Base-by-base conservation (phyloP, 108 stramenopile species). In the Chaetoceros muelleri region DNA sequence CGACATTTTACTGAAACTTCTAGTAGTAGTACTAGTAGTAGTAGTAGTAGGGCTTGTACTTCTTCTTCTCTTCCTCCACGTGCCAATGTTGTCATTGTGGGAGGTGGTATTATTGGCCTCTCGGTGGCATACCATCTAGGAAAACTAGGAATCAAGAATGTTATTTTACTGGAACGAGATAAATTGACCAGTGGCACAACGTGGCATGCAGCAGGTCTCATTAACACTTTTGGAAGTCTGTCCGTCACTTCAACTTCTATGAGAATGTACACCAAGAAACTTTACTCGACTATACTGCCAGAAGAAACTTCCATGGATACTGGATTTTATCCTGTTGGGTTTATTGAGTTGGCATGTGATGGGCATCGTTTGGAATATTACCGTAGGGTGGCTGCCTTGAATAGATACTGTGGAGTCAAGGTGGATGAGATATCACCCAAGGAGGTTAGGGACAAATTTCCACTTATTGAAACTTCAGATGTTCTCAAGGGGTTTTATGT, bases 121-220 rank as follows among this genome's bases (percentile, higher is more conserved):
- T 84, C 82, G 2, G 73, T 81, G 1, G 79, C 81, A 3, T 89
- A 89, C 55, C 87, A 89, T 58, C 65, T 84, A 34, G 81, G 44
- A 19, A 72, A 81, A 49, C 46, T 66, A 29, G 72, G 75, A 22
- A 69, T 79, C 1, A 19, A 44, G 40, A 68, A 79, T 70, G 72
- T 83, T 10, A n/a, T 90, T 21, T 57, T 90, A 0, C 53, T 82
- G 57, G 87, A 90, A 61, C 62, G 65, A 29, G 50, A 79, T 57
- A 52, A 53, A 2, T 44, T 90, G 57, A 90, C 87, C 2, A 49
- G 61, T 44, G 87, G 87, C 5, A 90, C 87, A 28, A 90, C 87
- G 2, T 90, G 87, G 87, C 82, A 89, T 51, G 87, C 87, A 3
- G 87, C 87, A 13, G 83, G 84, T 8, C 56, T 90, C 25, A 83